These are phyloP conservation scores for Camelina hispida DNA, from an alignment of 345 rosid species.

Conservation along the genomic window DNA sequence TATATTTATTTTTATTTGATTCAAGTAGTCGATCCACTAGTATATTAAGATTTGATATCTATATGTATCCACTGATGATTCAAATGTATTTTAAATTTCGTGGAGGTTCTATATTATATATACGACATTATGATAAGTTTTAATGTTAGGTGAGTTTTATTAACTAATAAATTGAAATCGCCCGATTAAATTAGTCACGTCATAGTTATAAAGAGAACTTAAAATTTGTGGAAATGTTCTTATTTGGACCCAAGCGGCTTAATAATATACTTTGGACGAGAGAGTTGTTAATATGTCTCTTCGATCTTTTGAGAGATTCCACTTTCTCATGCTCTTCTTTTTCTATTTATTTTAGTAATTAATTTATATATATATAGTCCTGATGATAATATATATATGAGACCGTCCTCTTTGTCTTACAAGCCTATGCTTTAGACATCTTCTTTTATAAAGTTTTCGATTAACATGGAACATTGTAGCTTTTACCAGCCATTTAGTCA, in stretches of 20 bases:
- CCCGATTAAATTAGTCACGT: slow-evolving; percentile 34
- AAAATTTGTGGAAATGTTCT: slow-evolving; percentile 31
- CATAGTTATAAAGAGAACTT: slow-evolving; percentile 30
- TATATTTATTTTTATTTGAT: not conserved
- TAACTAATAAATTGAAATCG: slow-evolving; percentile 18
- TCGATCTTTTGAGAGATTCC: slow-evolving; percentile 49
- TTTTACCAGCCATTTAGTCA: slow-evolving; percentile 28
- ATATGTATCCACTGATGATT: slow-evolving; percentile 32
- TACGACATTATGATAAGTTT: slow-evolving; percentile 12
- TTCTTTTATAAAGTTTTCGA: slow-evolving; percentile 26
- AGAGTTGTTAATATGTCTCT: slow-evolving; percentile 51
- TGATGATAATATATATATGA: slow-evolving; percentile 18
- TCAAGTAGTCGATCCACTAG: slow-evolving; percentile 38
- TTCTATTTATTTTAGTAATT: not conserved
- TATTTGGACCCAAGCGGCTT: slow-evolving; percentile 36
- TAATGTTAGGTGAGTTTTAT: slow-evolving; percentile 36
- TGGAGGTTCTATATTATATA: slow-evolving; percentile 25
- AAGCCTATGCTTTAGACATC: not conserved
- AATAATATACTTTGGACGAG: slow-evolving; percentile 37
- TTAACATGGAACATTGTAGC: slow-evolving; percentile 25
- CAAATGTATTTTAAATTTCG: slow-evolving; percentile 27
- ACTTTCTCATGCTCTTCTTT: slow-evolving; percentile 38
- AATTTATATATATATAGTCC: not conserved
- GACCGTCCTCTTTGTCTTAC: slow-evolving; percentile 37
- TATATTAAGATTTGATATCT: slow-evolving; percentile 14